Percentiles rank a stretch among this genome's conserved stretches.
phyloP scores from a whole-genome alignment of 495 filamentous ascomycete species.

The Cairneyella variabilis region DNA sequence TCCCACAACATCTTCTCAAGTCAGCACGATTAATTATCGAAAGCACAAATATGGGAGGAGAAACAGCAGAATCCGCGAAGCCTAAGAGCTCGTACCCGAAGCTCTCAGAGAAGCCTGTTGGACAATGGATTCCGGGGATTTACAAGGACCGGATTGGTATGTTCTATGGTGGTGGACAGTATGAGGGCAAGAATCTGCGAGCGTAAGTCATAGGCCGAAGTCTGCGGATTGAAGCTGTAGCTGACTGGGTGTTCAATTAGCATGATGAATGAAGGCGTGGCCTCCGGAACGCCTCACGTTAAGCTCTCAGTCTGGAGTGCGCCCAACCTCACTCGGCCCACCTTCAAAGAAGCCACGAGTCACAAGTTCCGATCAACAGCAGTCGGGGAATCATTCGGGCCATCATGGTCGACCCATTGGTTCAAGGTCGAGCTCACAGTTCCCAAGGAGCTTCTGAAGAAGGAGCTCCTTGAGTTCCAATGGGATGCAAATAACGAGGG shows the following conservation, averaged over 20 bases:
- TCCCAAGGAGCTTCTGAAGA: conserved; percentile 63
- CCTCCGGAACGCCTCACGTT: conserved; percentile 68
- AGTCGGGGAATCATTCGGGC: conserved; percentile 79
- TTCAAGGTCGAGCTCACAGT: conserved; percentile 79
- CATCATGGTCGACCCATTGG: conserved; percentile 99
- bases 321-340: conserved; percentile 71
- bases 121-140: conserved; percentile 81
- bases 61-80: conserved; percentile 31
- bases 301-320: conserved; percentile 85
- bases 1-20: conserved; percentile 12
- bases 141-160: conserved; percentile 80
- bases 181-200: conserved; percentile 70
- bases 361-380: conserved; percentile 72
- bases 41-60: conserved; percentile 35
- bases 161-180: conserved; percentile 80
- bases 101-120: conserved; percentile 49
- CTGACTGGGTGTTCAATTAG: conserved; percentile 30
- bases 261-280: conserved; percentile 73
- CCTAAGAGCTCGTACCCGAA: conserved; percentile 39
- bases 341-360: conserved; percentile 84
- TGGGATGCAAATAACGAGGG: conserved; percentile 95
- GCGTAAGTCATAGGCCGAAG: conserved; percentile 35
- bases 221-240: neutral
- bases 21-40: conserved; percentile 7
- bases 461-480: conserved; percentile 82